Evolutionary conservation across 768 basidiomycete species (phyloP), one percentile per base, ranked within the genome.

Genomic region (Termitomyces heimii): DNA sequence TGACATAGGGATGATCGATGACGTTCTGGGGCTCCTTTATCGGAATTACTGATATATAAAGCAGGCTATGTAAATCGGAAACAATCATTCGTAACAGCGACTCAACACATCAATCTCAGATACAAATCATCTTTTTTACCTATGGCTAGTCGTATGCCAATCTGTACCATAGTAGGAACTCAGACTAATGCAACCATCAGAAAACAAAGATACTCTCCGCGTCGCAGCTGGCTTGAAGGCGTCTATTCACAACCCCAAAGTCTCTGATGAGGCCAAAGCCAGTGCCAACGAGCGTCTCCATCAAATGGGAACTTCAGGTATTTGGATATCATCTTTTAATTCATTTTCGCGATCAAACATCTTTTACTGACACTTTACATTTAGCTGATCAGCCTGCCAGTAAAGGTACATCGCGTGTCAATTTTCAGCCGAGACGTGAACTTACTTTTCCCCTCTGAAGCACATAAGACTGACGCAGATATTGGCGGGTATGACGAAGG

Each of bases 151-250:
- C 50, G 35, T 51, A 39, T 26, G 50, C n/a, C 4, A n/a, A 2
- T 18, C 2, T 1, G 12, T 6, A 7, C 2, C n/a, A n/a, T n/a
- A n/a, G n/a, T n/a, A n/a, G n/a, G n/a, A n/a, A n/a, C n/a, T n/a
- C n/a, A n/a, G n/a, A n/a, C n/a, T n/a, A n/a, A n/a, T n/a, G n/a
- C n/a, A n/a, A n/a, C n/a, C n/a, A 48, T 10, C 4, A 51, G 49
- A 51, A 26, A 51, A 51, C 3, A 51, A 51, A 26, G 49, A 51
- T 8, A 26, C 35, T 9, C 16, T 6, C 31, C 52, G 40, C 7
- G 40, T 53, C 39, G 52, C 52, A 20, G 52, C 39, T 6, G 52
- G 52, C 4, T 22, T 40, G 28, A 53, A 53, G 22, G 52, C 52
- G 3, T 8, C 51, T 2, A 12, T 42, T 3, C 40, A 53, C 10